A percentile compares a stretch with the other conserved stretches of the same genome.
These are phyloP conservation scores for Botryosphaeria dothidea DNA, from an alignment of 2,329 filamentous ascomycete species.

Conservation along the genomic window DNA sequence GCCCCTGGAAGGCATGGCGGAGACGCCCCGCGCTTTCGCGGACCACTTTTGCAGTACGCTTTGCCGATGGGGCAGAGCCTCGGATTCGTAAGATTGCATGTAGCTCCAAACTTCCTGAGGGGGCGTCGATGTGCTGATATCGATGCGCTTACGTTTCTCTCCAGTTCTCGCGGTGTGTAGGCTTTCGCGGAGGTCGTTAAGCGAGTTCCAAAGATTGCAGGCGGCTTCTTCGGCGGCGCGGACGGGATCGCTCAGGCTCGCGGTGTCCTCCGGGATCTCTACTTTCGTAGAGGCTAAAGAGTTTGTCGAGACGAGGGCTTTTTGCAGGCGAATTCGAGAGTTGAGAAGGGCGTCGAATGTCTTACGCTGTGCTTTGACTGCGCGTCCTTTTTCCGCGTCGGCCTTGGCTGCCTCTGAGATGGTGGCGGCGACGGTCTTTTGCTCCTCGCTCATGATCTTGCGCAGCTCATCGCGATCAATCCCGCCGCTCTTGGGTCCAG, in stretches of 20 bases:
- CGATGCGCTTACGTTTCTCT: conserved; percentile 59
- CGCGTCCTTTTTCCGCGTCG: conserved; percentile 81
- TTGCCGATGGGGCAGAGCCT: conserved; percentile 62
- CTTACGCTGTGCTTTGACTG: conserved; percentile 81
- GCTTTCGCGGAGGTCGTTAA: conserved; percentile 68
- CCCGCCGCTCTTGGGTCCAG: conserved; percentile 20
- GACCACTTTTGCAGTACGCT: conserved; percentile 89
- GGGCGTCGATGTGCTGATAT: conserved; percentile 57
- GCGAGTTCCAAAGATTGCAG: conserved; percentile 78
- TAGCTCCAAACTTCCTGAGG: conserved; percentile 71
- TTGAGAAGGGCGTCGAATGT: conserved; percentile 88
- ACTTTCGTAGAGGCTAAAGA: conserved; percentile 55
- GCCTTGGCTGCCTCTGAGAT: conserved; percentile 68
- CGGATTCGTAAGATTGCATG: conserved; percentile 66
- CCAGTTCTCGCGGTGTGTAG: conserved; percentile 56
- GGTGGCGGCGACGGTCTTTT: conserved; percentile 65
- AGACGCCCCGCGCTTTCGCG: conserved; percentile 67
- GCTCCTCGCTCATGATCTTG: conserved; percentile 67
- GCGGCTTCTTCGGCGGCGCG: conserved; percentile 83
- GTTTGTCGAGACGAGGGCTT: conserved; percentile 81
- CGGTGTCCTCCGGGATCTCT: conserved; percentile 29
- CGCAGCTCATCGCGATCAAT: conserved; percentile 60
- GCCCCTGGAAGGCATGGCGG: conserved; percentile 57
- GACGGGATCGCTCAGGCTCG: conserved; percentile 54
- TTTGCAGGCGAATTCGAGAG: conserved; percentile 88